These are phyloP conservation scores for Adansonia madagascariensis DNA, from an alignment of 441 rosid genomes.

Conservation along the genomic window DNA sequence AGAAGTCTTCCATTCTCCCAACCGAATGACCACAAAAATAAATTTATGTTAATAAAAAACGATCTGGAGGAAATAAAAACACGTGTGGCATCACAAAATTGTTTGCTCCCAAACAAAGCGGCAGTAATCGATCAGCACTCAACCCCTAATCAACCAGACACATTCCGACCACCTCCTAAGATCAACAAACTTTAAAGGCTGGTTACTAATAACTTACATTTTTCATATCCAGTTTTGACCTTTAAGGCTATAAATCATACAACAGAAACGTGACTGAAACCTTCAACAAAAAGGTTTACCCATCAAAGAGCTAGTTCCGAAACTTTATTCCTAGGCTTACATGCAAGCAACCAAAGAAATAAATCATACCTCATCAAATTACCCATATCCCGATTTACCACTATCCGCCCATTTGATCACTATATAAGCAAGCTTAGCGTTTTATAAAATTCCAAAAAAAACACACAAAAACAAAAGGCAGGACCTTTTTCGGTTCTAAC, in stretches of 20 bases:
- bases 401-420: neutral
- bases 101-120: neutral
- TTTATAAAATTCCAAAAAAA: neutral
- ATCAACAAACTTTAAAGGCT: neutral
- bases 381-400: neutral
- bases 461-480: neutral
- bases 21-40: neutral
- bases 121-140: neutral
- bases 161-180: neutral
- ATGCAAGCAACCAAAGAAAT: neutral
- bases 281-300: constrained; percentile 3
- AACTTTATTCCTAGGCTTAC: neutral
- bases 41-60: neutral
- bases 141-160: neutral
- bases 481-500: neutral
- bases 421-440: constrained; percentile 16
- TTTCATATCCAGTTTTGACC: neutral
- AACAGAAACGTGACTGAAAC: neutral
- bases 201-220: neutral
- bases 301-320: constrained; percentile 3
- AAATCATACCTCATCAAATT: neutral
- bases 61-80: neutral
- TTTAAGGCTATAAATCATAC: neutral
- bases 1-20: neutral
- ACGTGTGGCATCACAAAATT: neutral